These are phyloP conservation scores for Podosphaera aphanis DNA, from an alignment of 2,329 filamentous ascomycete species.

Conservation along the genomic window DNA sequence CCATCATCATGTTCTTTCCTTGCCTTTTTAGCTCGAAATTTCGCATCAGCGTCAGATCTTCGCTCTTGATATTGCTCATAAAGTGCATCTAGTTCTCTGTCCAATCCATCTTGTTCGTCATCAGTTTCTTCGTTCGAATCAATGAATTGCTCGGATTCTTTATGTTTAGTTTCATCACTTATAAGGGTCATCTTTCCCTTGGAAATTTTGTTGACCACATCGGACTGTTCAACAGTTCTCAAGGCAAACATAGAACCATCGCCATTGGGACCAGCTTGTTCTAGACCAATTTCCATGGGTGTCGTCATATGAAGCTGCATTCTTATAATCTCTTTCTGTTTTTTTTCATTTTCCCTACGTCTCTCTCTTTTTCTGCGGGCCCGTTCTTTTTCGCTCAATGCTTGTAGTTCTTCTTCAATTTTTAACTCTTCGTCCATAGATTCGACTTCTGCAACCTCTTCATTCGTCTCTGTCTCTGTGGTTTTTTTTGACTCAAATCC, in stretches of 20 bases:
- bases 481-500: slow-evolving; percentile 51
- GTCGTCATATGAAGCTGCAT: slow-evolving; percentile 96
- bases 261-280: slow-evolving; percentile 56
- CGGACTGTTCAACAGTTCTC: slow-evolving; percentile 56
- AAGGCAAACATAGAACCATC: slow-evolving; percentile 71
- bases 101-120: slow-evolving; percentile 59
- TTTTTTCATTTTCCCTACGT: slow-evolving; percentile 74
- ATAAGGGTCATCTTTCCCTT: slow-evolving; percentile 59
- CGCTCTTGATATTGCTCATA: slow-evolving; percentile 70
- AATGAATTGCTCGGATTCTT: slow-evolving; percentile 23
- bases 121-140: slow-evolving; percentile 41
- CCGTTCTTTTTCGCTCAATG: slow-evolving; percentile 55
- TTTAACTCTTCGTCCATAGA: slow-evolving; percentile 86
- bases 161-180: slow-evolving; percentile 29
- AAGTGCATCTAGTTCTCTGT: slow-evolving; percentile 65
- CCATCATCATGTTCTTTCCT: slow-evolving; percentile 61
- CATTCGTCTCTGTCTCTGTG: slow-evolving; percentile 20
- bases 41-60: slow-evolving; percentile 59
- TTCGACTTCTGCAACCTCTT: slow-evolving; percentile 62
- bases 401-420: slow-evolving; percentile 70
- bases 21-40: slow-evolving; percentile 74
- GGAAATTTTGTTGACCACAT: slow-evolving; percentile 42
- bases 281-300: slow-evolving; percentile 86
- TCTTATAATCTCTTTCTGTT: slow-evolving; percentile 80
- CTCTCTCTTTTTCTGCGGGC: slow-evolving; percentile 62